These are phyloP conservation scores for Camellia granthamiana DNA, from an alignment of 148 eudicot genomes.

Conservation along the genomic window DNA sequence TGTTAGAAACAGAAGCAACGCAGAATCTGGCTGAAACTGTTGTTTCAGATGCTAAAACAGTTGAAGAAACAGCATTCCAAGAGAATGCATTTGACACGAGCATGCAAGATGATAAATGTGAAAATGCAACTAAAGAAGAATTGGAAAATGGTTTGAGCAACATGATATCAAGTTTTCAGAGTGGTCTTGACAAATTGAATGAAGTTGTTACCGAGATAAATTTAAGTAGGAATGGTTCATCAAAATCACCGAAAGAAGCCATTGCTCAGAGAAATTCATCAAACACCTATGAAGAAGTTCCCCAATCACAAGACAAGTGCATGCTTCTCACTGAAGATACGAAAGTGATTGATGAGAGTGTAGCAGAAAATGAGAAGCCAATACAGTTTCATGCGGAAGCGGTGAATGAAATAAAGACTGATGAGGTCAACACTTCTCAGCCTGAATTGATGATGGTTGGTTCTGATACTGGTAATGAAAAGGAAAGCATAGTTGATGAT, in stretches of 20 bases:
- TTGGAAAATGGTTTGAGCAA: background rate
- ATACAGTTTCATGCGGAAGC: slow-evolving; percentile 3
- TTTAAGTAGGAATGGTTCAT: slow-evolving; percentile 12
- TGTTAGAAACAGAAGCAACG: background rate
- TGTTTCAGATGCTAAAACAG: background rate
- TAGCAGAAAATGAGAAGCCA: background rate
- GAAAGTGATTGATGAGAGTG: slow-evolving; percentile 3
- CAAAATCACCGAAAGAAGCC: slow-evolving; percentile 9
- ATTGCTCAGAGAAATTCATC: slow-evolving; percentile 3
- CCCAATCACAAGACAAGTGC: slow-evolving; percentile 15
- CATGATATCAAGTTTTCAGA: no score
- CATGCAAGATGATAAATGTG: background rate
- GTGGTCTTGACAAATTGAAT: no score
- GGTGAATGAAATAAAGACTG: background rate
- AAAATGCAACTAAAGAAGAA: background rate
- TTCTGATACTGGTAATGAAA: background rate
- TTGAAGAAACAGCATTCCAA: background rate
- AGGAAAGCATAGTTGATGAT: background rate
- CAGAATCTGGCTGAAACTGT: background rate
- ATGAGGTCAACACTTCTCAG: background rate
- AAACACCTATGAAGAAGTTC: background rate
- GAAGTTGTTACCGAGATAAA: background rate
- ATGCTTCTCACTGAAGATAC: slow-evolving; percentile 9
- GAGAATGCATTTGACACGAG: background rate
- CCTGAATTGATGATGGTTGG: background rate